Conservation (phyloP, 305 asterid genomes). For the Fraxinus angustifolia region DNA sequence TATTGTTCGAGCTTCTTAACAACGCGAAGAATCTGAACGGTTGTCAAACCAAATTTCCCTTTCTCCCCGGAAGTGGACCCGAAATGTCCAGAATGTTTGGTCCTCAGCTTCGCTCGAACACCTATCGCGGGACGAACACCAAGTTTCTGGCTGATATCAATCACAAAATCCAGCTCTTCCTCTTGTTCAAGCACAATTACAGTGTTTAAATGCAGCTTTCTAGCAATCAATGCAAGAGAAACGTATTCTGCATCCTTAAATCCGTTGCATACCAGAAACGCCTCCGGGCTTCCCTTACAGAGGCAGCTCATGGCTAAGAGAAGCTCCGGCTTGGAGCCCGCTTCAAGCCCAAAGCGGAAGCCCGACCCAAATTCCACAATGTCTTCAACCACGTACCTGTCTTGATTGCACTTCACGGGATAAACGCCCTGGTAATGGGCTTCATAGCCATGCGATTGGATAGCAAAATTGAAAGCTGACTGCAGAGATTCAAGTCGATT, state of each 20-base stretch:
- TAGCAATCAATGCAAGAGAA: conserved; percentile 48
- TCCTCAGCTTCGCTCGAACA: conserved; percentile 54
- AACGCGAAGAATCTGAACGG: conserved; percentile 50
- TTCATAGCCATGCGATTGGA: conserved; percentile 38
- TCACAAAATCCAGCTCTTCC: conserved; percentile 55
- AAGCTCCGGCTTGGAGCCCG: conserved; percentile 68
- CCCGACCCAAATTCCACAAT: conserved; percentile 51
- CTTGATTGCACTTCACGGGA: conserved; percentile 66
- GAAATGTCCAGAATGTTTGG: conserved; percentile 59
- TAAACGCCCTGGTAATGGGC: conserved; percentile 61
- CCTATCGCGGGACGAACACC: conserved; percentile 51
- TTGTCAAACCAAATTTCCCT: conserved; percentile 56
- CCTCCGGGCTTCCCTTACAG: conserved; percentile 48
- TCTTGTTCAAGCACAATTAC: conserved; percentile 62
- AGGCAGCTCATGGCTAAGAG: conserved; percentile 57
- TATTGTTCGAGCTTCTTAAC: conserved; percentile 43
- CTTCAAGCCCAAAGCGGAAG: conserved; percentile 55
- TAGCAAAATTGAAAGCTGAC: conserved; percentile 36
- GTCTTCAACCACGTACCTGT: conserved; percentile 51
- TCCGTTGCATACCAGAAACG: conserved; percentile 55
- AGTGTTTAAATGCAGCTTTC: conserved; percentile 43
- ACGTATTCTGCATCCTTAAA: conserved; percentile 56
- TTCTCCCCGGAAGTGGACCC: conserved; percentile 67
- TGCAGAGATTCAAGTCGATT: conserved; percentile 51
- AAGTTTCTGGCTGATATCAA: conserved; percentile 40